Evolutionary conservation across 495 filamentous ascomycete species (phyloP), one percentile per base, ranked within the genome.

Genomic region (Staphylotrichum longicolle): DNA sequence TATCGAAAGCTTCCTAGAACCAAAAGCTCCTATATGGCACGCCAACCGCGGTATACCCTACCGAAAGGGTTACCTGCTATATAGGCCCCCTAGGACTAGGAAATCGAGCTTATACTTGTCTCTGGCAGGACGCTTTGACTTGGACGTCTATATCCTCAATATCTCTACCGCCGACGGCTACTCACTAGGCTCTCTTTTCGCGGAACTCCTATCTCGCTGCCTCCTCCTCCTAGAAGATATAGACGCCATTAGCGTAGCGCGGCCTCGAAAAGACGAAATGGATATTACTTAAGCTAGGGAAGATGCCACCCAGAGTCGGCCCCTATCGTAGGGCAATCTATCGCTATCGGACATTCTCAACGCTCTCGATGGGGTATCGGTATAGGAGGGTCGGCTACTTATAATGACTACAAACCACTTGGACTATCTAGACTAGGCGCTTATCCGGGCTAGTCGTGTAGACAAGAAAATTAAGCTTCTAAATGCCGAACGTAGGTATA

Each of bases 331-430:
- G 39, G 52, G 39, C 39, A 55, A 55, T 32, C 27, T 91, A 58
- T 84, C 83, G 0, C 78, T 91, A 10, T 89, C 86, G 4, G 86
- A 80, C 1, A 70, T 91, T 15, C 73, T 91, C 20, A 91, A 90
- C 62, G 85, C 85, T 42, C 81, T 91, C 46, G 88, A 90, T 63
- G 86, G 88, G 7, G 84, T 88, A 12, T 83, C 85, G 4, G 81
- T 81, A 3, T 81, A 82, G 48, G 86, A 90, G 69, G 88, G 87
- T n/a, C 79, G 86, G 3, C 81, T 90, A 30, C 77, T 90, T 3
- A 85, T 91, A 45, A 90, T 91, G 86, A 90, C 87, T 2, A 89
- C 88, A 20, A 91, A 91, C 61, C 83, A 89, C 60, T 68, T 81
- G 0, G 86, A 89, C 15, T 82, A 84, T 58, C 77, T 91, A 0